Conservation (phyloP, 345 rosid species). For the Pistacia integerrima region DNA sequence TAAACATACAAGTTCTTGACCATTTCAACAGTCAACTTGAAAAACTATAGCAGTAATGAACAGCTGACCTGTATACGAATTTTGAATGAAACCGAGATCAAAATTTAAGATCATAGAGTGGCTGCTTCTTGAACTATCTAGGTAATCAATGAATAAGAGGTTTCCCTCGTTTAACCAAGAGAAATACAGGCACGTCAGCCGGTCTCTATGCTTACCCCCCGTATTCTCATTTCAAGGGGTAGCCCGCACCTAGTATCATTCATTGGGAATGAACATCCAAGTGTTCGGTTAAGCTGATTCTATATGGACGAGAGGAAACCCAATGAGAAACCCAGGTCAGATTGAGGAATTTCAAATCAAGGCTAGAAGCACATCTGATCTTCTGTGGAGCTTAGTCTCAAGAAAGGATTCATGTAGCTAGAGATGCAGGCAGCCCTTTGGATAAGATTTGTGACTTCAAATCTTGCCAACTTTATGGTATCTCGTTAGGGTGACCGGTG, state of each 20-base stretch:
- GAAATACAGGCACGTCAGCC: too few species aligned
- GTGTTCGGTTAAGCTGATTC: not conserved
- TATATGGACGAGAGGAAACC: not conserved
- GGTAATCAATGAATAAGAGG: too few species aligned
- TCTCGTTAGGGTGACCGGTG: not conserved
- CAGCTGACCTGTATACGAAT: not conserved
- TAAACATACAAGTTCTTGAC: not conserved
- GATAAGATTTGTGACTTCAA: not conserved
- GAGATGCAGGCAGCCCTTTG: not conserved
- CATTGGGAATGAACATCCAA: too few species aligned
- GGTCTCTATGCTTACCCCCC: too few species aligned
- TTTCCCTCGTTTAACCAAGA: too few species aligned
- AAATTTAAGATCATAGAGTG: not conserved
- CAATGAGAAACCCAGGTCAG: not conserved
- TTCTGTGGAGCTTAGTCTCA: not conserved
- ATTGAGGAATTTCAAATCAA: not conserved
- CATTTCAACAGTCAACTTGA: not conserved
- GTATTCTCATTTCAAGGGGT: too few species aligned
- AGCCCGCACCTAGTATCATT: too few species aligned
- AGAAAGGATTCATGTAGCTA: not conserved
- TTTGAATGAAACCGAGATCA: not conserved
- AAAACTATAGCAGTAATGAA: not conserved
- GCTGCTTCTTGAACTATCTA: not conserved
- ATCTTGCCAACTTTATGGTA: not conserved
- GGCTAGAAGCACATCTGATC: not conserved